Base-by-base conservation (phyloP, 768 basidiomycete genomes). In the Vishniacozyma victoriae region DNA sequence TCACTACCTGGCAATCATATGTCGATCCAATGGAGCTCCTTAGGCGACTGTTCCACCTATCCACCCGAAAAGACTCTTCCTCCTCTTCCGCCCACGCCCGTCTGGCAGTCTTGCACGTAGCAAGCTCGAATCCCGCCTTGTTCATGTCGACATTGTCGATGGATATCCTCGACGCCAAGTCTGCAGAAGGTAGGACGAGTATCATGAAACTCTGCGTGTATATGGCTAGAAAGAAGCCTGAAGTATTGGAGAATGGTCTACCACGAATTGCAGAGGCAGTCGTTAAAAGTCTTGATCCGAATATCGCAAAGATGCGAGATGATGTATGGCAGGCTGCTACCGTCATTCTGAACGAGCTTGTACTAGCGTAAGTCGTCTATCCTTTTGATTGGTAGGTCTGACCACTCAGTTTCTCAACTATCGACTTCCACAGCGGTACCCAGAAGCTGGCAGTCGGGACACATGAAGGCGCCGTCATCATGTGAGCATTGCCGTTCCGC, bases 201-300 rank as follows among this genome's bases (percentile, higher is more conserved):
- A 85, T 95, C 20, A 81, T 97, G 80, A 91, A 92, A 68, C 79
- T 99, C 2, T 80, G 97, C 13, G 90, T 89, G 0, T 91, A 92
- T 64, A 76, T 99, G 54, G 89, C 95, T 50, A 82, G 87, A 67
- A 97, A 93, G 86, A 83, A 86, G 60, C 91, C 92, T 1, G 75
- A 86, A 22, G 82, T 93, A 6, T 75, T 97, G 35, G 85, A 88
- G 57, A 80, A 86, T 3, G 86, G 84, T 58, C 75, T 97, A 22
- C 85, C 92, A 0, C 79, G 83, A 35, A 75, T 96, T 37, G 84
- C 90, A 72, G 95, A 97, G 67, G 90, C 92, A 1, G 90, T 97
- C 0, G 91, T 97, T 15, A 92, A 91, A 67, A 95, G 90, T 0
- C 76, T 99, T 47, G 93, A 99, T 72, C 95, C 95, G 14, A 92